Conservation (phyloP, 345 rosid species). For the Citrus cavaleriei region DNA sequence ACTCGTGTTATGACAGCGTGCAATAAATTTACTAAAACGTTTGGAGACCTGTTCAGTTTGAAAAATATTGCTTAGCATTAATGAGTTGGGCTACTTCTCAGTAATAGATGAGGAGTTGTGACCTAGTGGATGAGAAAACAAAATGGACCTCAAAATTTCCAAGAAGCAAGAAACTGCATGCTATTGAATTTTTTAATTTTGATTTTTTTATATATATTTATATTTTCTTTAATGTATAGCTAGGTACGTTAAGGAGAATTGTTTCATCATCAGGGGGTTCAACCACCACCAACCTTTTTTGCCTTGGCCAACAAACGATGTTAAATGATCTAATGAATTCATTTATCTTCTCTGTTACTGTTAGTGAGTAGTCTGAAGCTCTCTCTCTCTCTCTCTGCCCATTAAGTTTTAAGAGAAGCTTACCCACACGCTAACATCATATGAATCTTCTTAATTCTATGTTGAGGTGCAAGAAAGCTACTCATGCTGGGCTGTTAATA, state of each 20-base stretch:
- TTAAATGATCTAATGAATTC: conserved; percentile 49
- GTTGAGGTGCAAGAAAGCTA: conserved; percentile 5
- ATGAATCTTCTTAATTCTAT: background rate
- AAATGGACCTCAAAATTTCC: background rate
- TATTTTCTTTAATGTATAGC: background rate
- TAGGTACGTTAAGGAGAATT: conserved; percentile 1
- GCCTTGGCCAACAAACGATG: conserved; percentile 37
- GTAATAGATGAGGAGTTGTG: conserved; percentile 14
- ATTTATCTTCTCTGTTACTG: conserved; percentile 23
- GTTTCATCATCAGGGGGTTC: conserved; percentile 44
- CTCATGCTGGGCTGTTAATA: background rate
- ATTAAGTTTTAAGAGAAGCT: conserved; percentile 13
- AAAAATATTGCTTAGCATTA: conserved; percentile 11
- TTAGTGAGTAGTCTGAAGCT: background rate
- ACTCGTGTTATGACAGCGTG: conserved; percentile 17
- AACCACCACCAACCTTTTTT: conserved; percentile 74
- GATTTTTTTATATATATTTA: background rate
- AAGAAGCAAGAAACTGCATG: background rate
- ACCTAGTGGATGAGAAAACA: conserved; percentile 11
- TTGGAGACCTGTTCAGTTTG: conserved; percentile 10
- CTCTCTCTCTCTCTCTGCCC: background rate
- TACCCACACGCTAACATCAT: conserved; percentile 19
- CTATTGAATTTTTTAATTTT: background rate
- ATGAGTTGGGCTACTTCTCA: conserved; percentile 14
- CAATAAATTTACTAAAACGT: conserved; percentile 18